A percentile compares a stretch with the other conserved stretches of the same genome.
phyloP scores from a whole-genome alignment of 768 basidiomycete species.

The Leccinum pellstonianum region DNA sequence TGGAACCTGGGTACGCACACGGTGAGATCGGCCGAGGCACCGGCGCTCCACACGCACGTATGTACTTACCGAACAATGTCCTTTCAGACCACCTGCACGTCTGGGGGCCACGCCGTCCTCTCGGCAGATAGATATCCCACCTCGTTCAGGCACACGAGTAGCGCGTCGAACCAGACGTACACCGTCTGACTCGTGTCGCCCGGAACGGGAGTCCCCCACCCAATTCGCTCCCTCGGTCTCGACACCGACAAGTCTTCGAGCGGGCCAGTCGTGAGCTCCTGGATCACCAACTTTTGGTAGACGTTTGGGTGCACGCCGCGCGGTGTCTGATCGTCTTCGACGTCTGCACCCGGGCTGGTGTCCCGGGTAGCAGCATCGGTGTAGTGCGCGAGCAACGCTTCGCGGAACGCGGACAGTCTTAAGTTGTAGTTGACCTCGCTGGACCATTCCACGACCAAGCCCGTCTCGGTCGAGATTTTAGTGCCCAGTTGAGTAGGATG shows the following conservation, averaged over 20 bases:
- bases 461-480: constrained; percentile 66
- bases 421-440: constrained; percentile 91
- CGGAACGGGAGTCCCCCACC: constrained; percentile 87
- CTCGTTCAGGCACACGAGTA: constrained; percentile 81
- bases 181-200: constrained; percentile 77
- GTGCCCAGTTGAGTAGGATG: constrained; percentile 23
- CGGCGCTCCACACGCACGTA: neutral
- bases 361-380: constrained; percentile 25
- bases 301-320: constrained; percentile 54
- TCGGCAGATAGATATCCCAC: constrained; percentile 51
- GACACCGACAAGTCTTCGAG: constrained; percentile 84
- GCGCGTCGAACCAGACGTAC: constrained; percentile 94
- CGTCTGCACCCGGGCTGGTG: neutral
- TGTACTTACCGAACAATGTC: constrained; percentile 73
- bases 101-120: constrained; percentile 64
- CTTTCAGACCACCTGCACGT: constrained; percentile 88
- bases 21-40: neutral
- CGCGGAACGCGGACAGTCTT: constrained; percentile 64
- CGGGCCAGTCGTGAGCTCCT: constrained; percentile 37
- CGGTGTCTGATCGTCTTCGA: constrained; percentile 10
- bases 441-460: constrained; percentile 78
- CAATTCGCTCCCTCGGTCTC: constrained; percentile 66
- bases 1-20: constrained; percentile 58
- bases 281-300: constrained; percentile 53
- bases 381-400: constrained; percentile 53